Percentiles rank a stretch among this genome's conserved stretches.
Evolutionary conservation across 2,329 filamentous ascomycete species (phyloP).

Genomic region (Chrysoporthe deuterocubensis): DNA sequence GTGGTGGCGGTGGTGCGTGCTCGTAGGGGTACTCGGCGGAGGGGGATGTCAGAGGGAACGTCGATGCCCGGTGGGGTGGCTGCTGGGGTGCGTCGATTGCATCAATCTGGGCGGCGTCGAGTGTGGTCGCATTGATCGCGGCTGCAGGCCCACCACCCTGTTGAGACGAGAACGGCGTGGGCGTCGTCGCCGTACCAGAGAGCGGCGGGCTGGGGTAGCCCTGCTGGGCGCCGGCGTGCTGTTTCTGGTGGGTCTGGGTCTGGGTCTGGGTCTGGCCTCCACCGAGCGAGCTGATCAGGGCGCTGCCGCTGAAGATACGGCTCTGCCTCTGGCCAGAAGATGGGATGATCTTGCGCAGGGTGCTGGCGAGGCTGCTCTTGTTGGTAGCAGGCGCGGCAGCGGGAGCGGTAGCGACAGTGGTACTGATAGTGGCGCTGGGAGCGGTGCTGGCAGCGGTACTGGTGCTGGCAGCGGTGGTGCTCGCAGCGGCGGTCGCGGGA

Average conservation of each 20-base stretch:
- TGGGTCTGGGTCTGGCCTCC: background rate
- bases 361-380: conserved; percentile 33
- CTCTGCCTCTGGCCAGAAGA: conserved; percentile 32
- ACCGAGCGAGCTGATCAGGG: conserved; percentile 32
- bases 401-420: conserved; percentile 3
- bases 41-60: conserved; percentile 18
- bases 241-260: conserved; percentile 10
- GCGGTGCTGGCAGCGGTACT: background rate
- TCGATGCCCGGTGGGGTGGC: background rate
- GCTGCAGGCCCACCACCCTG: background rate
- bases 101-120: conserved; percentile 8
- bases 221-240: conserved; percentile 27
- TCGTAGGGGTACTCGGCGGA: background rate
- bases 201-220: conserved; percentile 45
- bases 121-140: background rate
- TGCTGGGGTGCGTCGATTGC: background rate
- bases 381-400: background rate
- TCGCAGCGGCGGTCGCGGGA: conserved; percentile 8
- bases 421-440: conserved; percentile 6
- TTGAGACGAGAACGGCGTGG: background rate
- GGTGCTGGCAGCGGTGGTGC: background rate
- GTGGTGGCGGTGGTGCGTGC: background rate
- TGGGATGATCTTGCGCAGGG: conserved; percentile 43
- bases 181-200: conserved; percentile 34
- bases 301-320: conserved; percentile 29